Percentiles rank a stretch among this genome's conserved stretches.
These are phyloP conservation scores for Raffaelea ambrosiae DNA, from an alignment of 2,329 filamentous ascomycete genomes.

Conservation along the genomic window DNA sequence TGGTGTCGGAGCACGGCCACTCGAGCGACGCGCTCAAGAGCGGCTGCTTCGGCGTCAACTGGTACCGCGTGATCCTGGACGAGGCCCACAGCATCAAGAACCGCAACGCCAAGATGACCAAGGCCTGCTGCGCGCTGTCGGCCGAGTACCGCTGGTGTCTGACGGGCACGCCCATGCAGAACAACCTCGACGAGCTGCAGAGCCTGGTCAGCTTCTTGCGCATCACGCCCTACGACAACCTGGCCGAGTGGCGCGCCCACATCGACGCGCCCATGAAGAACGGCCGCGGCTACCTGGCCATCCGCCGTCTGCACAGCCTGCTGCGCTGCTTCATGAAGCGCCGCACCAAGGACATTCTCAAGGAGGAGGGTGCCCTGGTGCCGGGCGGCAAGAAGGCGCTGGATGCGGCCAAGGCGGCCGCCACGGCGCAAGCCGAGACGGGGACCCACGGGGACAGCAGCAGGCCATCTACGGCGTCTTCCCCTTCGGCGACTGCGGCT, in stretches of 20 bases:
- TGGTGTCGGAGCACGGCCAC: conserved; percentile 80
- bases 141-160: conserved; percentile 93
- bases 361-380: conserved; percentile 72
- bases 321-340: conserved; percentile 96
- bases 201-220: conserved; percentile 87
- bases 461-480: no score
- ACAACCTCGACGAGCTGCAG: conserved; percentile 93
- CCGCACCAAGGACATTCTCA: conserved; percentile 95
- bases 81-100: conserved; percentile 99
- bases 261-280: conserved; percentile 87
- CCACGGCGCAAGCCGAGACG: neutral
- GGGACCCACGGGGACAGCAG: neutral
- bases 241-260: conserved; percentile 81
- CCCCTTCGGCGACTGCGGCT: no score
- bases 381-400: conserved; percentile 57
- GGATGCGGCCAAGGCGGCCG: conserved; percentile 24
- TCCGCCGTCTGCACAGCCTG: conserved; percentile 74
- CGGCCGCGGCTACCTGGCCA: conserved; percentile 80
- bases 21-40: conserved; percentile 60
- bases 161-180: conserved; percentile 95
- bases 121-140: conserved; percentile 77
- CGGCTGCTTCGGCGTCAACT: conserved; percentile 84
- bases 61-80: conserved; percentile 92
- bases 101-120: conserved; percentile 87
- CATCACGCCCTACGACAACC: conserved; percentile 83